phyloP scores from a whole-genome alignment of 1,284 basidiomycete genomes.

The Melampsora americana region DNA sequence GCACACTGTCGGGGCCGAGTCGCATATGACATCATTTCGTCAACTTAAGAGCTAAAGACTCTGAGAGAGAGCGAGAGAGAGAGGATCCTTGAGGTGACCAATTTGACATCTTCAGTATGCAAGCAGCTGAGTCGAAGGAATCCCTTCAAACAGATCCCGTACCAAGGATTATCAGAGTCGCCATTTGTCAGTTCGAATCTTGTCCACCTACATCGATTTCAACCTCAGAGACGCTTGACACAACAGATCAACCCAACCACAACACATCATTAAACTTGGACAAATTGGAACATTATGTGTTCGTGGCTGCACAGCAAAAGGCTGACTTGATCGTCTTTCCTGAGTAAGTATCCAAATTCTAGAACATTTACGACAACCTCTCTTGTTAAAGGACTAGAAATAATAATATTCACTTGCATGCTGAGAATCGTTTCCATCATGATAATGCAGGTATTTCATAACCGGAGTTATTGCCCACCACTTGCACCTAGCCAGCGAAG shows the following conservation, averaged over 20 bases:
- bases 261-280: slow-evolving; percentile 29
- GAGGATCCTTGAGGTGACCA: too few relatives aligned
- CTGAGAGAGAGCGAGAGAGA: too few relatives aligned
- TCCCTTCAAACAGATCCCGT: not conserved
- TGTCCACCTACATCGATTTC: not conserved
- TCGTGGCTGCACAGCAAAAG: not conserved
- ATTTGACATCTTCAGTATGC: too few relatives aligned
- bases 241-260: not conserved
- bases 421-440: not conserved
- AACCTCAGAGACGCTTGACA: not conserved
- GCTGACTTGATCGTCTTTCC: slow-evolving; percentile 33
- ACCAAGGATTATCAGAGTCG: slow-evolving; percentile 16
- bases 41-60: too few relatives aligned
- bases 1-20: too few relatives aligned
- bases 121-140: not conserved
- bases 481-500: slow-evolving; percentile 14
- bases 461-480: slow-evolving; percentile 35
- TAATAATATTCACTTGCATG: not conserved
- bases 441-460: slow-evolving; percentile 25
- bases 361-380: not conserved
- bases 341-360: slow-evolving; percentile 4
- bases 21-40: too few relatives aligned
- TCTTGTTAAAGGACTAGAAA: not conserved
- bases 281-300: slow-evolving; percentile 15
- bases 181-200: slow-evolving; percentile 33